Conservation (phyloP, 108 stramenopile genomes). For the Asterionellopsis glacialis region DNA sequence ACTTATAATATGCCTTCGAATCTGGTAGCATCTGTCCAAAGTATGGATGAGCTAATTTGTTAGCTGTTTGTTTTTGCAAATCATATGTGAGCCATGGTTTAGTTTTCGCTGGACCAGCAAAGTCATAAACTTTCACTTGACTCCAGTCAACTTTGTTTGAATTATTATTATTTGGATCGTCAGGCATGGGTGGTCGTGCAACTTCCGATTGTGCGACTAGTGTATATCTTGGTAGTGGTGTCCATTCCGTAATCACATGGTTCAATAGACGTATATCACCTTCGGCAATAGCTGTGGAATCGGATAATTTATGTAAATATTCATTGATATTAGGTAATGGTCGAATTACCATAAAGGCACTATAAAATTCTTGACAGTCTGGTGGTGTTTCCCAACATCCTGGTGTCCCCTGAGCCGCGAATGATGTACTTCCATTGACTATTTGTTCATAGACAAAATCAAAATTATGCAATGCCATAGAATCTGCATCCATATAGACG, state of each 20-base stretch:
- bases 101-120: not conserved
- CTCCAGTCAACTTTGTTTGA: not conserved
- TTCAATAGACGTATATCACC: conserved; percentile 2
- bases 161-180: conserved; percentile 5
- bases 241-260: conserved; percentile 1
- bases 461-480: conserved; percentile 3
- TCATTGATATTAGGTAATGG: not conserved
- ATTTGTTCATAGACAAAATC: conserved; percentile 1
- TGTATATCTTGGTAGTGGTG: not conserved
- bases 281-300: not conserved
- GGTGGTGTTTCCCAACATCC: conserved; percentile 6
- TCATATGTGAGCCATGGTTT: conserved; percentile 8
- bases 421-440: not conserved
- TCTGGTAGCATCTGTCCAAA: not conserved
- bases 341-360: not conserved
- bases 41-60: not conserved
- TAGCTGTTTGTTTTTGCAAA: conserved; percentile 8
- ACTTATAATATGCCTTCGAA: not conserved
- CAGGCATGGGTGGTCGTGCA: not conserved
- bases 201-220: not conserved
- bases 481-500: conserved; percentile 11
- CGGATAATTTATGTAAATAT: not conserved
- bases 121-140: conserved; percentile 8
- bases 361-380: conserved; percentile 3
- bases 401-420: conserved; percentile 1